Conservation (phyloP, 768 basidiomycete species). For the Tricholoma terreum region DNA sequence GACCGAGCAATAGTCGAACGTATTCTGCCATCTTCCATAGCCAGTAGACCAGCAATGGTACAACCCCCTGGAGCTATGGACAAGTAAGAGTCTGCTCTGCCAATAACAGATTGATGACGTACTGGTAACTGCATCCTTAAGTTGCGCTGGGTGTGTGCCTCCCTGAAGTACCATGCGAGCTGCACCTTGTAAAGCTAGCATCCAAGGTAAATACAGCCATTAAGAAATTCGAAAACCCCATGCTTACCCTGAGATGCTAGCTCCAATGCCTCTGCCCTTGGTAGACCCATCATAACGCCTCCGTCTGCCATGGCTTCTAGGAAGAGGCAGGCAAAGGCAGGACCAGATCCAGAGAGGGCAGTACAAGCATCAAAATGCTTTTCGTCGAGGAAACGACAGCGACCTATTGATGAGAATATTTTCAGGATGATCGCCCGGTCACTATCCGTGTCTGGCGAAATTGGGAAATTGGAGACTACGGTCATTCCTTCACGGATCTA, state of each 20-base stretch:
- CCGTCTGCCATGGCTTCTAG: slow-evolving; percentile 99
- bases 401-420: slow-evolving; percentile 96
- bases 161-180: slow-evolving; percentile 92
- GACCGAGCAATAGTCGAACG: slow-evolving; percentile 93
- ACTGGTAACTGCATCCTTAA: slow-evolving; percentile 98
- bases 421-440: slow-evolving; percentile 77
- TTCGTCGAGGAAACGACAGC: slow-evolving; percentile 94
- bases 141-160: slow-evolving; percentile 89
- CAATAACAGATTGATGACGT: slow-evolving; percentile 25
- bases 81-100: neutral
- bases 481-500: slow-evolving; percentile 99
- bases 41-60: slow-evolving; percentile 95
- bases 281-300: slow-evolving; percentile 99
- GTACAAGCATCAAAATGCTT: slow-evolving; percentile 99
- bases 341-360: slow-evolving; percentile 92
- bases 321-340: slow-evolving; percentile 95
- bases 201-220: slow-evolving; percentile 2
- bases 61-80: slow-evolving; percentile 90
- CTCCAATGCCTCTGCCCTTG: slow-evolving; percentile 89
- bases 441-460: slow-evolving; percentile 47
- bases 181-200: slow-evolving; percentile 87
- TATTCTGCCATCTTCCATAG: slow-evolving; percentile 91
- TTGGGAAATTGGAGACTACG: slow-evolving; percentile 73
- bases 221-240: neutral
- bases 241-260: slow-evolving; percentile 88